Base-by-base conservation (phyloP, 2,329 filamentous ascomycete genomes). In the Fusarium temperatum region DNA sequence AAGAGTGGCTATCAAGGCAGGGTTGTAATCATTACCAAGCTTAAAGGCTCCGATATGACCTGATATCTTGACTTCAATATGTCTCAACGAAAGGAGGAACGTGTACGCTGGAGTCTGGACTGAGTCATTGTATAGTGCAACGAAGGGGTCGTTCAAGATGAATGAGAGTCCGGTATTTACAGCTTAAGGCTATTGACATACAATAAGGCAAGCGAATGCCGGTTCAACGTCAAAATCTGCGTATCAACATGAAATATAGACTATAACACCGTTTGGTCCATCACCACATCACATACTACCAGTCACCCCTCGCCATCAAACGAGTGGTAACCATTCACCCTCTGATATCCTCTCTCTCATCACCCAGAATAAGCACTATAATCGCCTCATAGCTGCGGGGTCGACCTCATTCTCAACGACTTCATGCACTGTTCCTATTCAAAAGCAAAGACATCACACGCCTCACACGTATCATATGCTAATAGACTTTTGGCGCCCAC, bases 171-270 rank as follows among this genome's bases (percentile, higher is more conserved):
- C 10, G 15, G 20, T 20, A n/a, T 11, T 10, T 13, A 5, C 28
- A n/a, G 35, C 4, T 5, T 2, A 3, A n/a, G 24, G 2, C 20
- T 39, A 20, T n/a, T 26, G 10, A 3, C 48, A 13, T 5, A 12
- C 2, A 17, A 1, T 5, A 26, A 36, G n/a, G 6, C 14, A 8
- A n/a, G 0, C 3, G 20, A 8, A 22, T 18, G 11, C 20, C 14
- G 26, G n/a, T 6, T n/a, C 4, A 15, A 6, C 4, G 35, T 10
- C 14, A 18, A 28, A 2, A 8, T 18, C 35, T 4, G 11, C 20
- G 51, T 5, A 18, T 39, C 0, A 17, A 8, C 6, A n/a, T 6
- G 8, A 26, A 22, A 9, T 39, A 17, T 8, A 14, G 15, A n/a
- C n/a, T 8, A 15, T 35, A 8, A 1, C 15, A 55, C 35, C 10